Base-by-base conservation (phyloP, 2,329 filamentous ascomycete species). In the Sclerotiophoma versabilis region DNA sequence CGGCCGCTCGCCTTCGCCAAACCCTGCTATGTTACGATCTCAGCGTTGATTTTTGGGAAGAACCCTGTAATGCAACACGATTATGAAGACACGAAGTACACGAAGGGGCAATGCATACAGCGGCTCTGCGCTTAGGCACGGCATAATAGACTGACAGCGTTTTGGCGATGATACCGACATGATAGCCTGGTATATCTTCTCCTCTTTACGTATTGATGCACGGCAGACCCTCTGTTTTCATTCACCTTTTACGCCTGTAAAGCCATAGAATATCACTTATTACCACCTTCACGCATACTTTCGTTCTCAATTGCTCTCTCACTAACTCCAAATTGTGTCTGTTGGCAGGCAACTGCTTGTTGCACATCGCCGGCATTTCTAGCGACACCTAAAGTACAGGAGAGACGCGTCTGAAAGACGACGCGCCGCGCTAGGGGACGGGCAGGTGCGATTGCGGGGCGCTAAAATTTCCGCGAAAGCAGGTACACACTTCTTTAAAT, bases 1-100 rank as follows among this genome's bases (percentile, higher is more conserved):
- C 37, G 72, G 72, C 12, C 60, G 72, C 7, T 70, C 66, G 7
- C 71, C 71, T 11, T 70, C 65, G 15, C 72, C 72, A 10, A 65
- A 74, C 41, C 72, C 71, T 5, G 37, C 58, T 5, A 60, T 66
- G 57, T 46, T 68, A 17, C 62, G 65, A 29, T 58, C 57, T 20
- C 51, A 49, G 29, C 51, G 46, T 20, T 54, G 27, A 53, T 9
- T 9, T 4, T 37, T n/a, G 44, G 32, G 20, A 14, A 14, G n/a
- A n/a, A 11, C 3, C 9, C 22, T 29, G 4, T n/a, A 15, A 22
- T n/a, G 12, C 17, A 22, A 49, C 4, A 30, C 23, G 8, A 33
- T 54, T 32, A 54, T 15, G 51, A 54, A 30, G 51, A 54, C 22
- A 54, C 36, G 51, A 54, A 45, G 30, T 22, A 45, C 20, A 54